Percentiles rank a stretch among this genome's conserved stretches.
Conservation (phyloP, 2,329 filamentous ascomycete genomes). For the Magnaporthales sp. region DNA sequence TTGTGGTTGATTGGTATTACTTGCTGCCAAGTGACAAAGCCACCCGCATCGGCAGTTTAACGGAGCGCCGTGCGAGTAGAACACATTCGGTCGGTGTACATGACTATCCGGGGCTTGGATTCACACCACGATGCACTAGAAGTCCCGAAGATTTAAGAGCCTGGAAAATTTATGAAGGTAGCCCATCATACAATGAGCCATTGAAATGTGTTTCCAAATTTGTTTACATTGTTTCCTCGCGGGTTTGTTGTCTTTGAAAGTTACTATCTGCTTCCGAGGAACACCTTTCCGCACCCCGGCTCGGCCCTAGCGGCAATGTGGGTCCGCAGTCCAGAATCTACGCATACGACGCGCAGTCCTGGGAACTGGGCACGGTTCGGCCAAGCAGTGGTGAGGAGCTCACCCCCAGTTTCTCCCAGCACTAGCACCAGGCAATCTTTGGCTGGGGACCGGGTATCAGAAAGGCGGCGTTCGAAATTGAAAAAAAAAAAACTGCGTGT, state of each 20-base stretch:
- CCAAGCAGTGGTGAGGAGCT: not conserved
- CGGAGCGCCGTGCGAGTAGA: not conserved
- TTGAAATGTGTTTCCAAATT: not conserved
- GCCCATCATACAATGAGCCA: not conserved
- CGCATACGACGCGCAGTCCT: not conserved
- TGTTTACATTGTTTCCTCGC: not conserved
- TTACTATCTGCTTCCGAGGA: not conserved
- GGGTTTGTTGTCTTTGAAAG: not conserved
- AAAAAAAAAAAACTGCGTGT: conserved; percentile 2
- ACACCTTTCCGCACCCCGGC: not conserved
- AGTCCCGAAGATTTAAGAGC: not conserved
- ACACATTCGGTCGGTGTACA: not conserved
- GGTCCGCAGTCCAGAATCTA: conserved; percentile 1
- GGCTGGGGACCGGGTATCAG: not conserved
- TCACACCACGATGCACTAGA: not conserved
- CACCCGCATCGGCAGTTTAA: not conserved
- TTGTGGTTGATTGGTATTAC: not conserved
- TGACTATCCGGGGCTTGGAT: not conserved
- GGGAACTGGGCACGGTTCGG: not conserved
- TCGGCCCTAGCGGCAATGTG: conserved; percentile 1
- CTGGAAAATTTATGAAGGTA: not conserved
- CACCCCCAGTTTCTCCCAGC: not conserved
- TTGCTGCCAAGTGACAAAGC: not conserved
- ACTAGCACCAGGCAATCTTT: not conserved
- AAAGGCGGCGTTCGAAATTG: conserved; percentile 1